A percentile compares a stretch with the other conserved stretches of the same genome.
These are phyloP conservation scores for Scalesia atractyloides DNA, from an alignment of 129 eudicot species.

Conservation along the genomic window DNA sequence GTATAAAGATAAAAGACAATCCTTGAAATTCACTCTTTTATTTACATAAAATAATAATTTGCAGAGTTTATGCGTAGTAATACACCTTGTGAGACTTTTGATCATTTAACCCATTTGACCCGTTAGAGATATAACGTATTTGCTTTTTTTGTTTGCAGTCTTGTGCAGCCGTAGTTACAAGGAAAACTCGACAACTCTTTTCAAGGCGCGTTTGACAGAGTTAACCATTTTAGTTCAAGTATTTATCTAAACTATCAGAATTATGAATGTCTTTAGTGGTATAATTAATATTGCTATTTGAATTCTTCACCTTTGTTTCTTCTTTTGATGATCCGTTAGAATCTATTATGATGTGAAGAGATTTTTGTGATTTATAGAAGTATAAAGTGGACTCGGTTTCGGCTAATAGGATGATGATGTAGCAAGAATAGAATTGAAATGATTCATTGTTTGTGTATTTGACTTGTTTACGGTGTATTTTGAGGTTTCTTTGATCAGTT, in stretches of 20 bases:
- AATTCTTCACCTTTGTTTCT: not conserved
- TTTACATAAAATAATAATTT: not conserved
- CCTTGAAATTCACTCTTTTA: too few species aligned
- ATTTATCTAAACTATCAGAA: conserved; percentile 14
- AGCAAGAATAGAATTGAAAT: not conserved
- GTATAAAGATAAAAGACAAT: too few species aligned
- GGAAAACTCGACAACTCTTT: conserved; percentile 2
- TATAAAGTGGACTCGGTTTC: conserved; percentile 27
- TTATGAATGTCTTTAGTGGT: not conserved
- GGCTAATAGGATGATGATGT: not conserved
- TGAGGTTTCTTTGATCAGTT: conserved; percentile 6
- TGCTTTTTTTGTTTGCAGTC: conserved; percentile 4
- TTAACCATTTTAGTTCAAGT: conserved; percentile 24
- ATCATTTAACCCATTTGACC: not conserved
- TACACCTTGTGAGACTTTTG: not conserved
- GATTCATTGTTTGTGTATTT: not conserved
- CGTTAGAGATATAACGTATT: not conserved
- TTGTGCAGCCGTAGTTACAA: conserved; percentile 2
- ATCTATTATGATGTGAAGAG: not conserved
- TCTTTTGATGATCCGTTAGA: not conserved
- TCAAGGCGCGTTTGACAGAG: not conserved
- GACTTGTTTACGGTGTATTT: not conserved
- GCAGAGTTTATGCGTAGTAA: not conserved
- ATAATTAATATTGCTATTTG: not conserved
- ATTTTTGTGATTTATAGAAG: conserved; percentile 30